Base-by-base conservation (phyloP, 1,284 basidiomycete species). In the Phaffia rhodozyma region DNA sequence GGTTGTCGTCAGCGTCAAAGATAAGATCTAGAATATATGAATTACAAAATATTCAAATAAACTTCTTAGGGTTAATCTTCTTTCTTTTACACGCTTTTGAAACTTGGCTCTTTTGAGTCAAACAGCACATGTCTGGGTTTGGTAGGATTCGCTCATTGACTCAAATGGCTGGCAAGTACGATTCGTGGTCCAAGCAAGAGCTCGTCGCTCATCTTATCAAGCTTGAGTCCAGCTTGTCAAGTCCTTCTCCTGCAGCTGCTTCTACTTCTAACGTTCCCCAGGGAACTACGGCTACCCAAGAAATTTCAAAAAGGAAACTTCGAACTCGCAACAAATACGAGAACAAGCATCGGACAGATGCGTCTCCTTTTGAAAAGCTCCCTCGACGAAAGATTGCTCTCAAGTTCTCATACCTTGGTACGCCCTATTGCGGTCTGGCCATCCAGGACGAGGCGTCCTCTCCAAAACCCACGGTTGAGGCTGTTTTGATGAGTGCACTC, bases 351-450 rank as follows among this genome's bases (percentile, higher is more conserved):
- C 38, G 38, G 16, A 3, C 30, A 30, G 21, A n/a, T 53, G 13
- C 27, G 11, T 25, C 48, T 21, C 60, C 49, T 48, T 34, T 61
- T 47, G 21, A 32, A 18, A 56, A 58, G 30, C 47, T 59, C 20
- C 66, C 66, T 21, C 54, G 54, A 29, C 85, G 89, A 65, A 97
- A 97, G 76, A 90, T 97, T 66, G 93, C 93, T 0, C 77, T 97
- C 62, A 87, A 90, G 69, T 90, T 97, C 72, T 86, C 86, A 69
- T 98, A 97, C 74, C 85, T 91, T 59, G 96, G 96, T 6, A 89
- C 85, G 80, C 85, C 88, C 34, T 97, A 96, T 72, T 86, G 87
- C 53, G 94, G 96, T 9, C 81, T 98, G 50, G 91, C 92, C 0
- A 84, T 83, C 70, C 92, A 96, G 0, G 66, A 67, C 25, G 76